These are phyloP conservation scores for Picochlorum sp. DNA, from an alignment of 139 green algal genomes.

Conservation along the genomic window DNA sequence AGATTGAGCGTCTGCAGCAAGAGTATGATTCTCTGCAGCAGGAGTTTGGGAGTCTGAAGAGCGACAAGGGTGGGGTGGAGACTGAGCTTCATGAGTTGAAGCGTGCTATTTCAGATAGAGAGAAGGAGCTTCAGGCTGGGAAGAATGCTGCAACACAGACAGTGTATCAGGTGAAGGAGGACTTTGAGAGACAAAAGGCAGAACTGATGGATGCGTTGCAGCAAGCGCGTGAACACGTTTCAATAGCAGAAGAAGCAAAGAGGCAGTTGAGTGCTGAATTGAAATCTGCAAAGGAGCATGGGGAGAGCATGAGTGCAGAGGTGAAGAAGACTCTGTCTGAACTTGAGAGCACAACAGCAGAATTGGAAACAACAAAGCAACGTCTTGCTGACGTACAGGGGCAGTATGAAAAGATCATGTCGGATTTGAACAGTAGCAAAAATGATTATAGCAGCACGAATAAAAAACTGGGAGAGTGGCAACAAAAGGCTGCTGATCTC, in stretches of 20 bases:
- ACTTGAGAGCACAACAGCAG: not conserved
- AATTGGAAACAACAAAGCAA: not conserved
- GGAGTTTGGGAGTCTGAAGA: slow-evolving; percentile 32
- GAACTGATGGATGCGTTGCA: slow-evolving; percentile 21
- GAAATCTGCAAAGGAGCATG: not conserved
- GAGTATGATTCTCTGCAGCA: slow-evolving; percentile 58
- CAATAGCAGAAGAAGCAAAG: slow-evolving; percentile 10
- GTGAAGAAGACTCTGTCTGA: not conserved
- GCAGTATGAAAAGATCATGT: not conserved
- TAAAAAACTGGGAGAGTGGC: slow-evolving; percentile 26
- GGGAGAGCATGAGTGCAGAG: slow-evolving; percentile 4
- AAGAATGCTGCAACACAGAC: slow-evolving; percentile 42
- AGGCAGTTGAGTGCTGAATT: slow-evolving; percentile 19
- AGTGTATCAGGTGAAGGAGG: slow-evolving; percentile 32
- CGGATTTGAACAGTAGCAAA: slow-evolving; percentile 19
- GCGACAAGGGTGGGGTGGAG: slow-evolving; percentile 37
- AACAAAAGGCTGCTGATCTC: slow-evolving; percentile 26
- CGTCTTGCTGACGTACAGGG: not conserved
- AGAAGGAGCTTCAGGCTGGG: slow-evolving; percentile 42
- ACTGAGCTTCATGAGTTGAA: slow-evolving; percentile 46
- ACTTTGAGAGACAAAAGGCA: slow-evolving; percentile 13
- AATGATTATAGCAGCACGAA: slow-evolving; percentile 20
- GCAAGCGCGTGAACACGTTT: not conserved
- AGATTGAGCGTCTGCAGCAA: slow-evolving; percentile 58
- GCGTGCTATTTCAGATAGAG: slow-evolving; percentile 37